Conservation (phyloP, 2,329 filamentous ascomycete genomes). For the Epicoccum sorghinum region DNA sequence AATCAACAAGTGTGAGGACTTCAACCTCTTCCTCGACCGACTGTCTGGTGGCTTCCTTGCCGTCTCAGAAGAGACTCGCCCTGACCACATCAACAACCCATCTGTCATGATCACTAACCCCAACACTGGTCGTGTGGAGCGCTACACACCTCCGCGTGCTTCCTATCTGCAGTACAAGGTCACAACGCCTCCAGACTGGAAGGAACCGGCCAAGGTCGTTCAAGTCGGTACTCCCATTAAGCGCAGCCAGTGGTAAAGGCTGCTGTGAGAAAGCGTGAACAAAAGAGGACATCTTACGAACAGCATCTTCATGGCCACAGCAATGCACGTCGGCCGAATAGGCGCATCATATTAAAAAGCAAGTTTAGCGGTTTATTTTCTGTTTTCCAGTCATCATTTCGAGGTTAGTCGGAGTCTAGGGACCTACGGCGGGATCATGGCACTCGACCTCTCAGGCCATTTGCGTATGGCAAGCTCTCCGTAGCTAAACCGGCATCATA, state of each 20-base stretch:
- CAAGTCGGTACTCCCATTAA: constrained; percentile 1
- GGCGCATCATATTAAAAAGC: no score
- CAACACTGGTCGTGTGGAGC: constrained; percentile 29
- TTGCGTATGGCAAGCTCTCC: no score
- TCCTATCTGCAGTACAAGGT: constrained; percentile 41
- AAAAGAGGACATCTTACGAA: background rate
- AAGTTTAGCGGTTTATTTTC: no score
- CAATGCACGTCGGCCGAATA: no score
- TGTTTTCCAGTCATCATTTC: no score
- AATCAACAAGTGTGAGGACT: constrained; percentile 46
- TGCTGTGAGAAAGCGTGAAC: background rate
- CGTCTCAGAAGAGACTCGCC: constrained; percentile 38
- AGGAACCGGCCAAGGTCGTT: constrained; percentile 23
- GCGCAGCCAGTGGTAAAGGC: background rate
- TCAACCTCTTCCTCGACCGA: constrained; percentile 45
- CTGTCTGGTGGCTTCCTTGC: constrained; percentile 52
- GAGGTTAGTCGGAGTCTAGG: no score
- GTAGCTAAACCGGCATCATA: no score
- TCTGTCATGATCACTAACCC: constrained; percentile 24
- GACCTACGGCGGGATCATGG: no score
- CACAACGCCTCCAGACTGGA: constrained; percentile 41
- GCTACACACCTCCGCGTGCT: constrained; percentile 32
- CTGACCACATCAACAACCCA: constrained; percentile 39
- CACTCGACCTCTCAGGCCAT: no score
- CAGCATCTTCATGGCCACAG: no score